Conservation (phyloP, 495 filamentous ascomycete species). For the Hypomontagnella submonticulosa region DNA sequence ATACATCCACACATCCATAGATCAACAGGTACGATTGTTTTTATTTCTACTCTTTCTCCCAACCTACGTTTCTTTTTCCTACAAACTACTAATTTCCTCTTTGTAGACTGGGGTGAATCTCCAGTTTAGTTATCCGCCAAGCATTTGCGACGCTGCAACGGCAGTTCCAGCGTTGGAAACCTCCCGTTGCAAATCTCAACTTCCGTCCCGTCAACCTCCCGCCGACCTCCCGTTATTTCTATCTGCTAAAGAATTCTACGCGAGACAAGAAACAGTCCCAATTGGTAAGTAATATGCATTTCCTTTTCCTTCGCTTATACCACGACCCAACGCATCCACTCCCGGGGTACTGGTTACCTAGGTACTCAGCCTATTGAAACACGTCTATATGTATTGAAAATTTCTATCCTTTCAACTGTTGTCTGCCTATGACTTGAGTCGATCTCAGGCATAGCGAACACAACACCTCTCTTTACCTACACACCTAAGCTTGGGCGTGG, state of each 20-base stretch:
- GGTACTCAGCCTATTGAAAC: no score
- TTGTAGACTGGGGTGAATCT: no score
- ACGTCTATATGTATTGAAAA: no score
- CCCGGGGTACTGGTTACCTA: no score
- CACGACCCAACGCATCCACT: not conserved
- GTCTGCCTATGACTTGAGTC: not conserved
- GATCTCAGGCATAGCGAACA: conserved; percentile 12
- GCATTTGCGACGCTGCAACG: conserved; percentile 1
- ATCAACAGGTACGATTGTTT: not conserved
- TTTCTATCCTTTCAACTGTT: not conserved
- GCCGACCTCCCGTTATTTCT: conserved; percentile 15
- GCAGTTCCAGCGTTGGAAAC: conserved; percentile 4
- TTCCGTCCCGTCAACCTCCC: conserved; percentile 2
- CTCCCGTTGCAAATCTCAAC: conserved; percentile 15
- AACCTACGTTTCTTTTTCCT: not conserved
- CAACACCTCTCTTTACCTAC: conserved; percentile 5
- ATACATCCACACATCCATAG: no score
- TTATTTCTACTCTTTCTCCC: not conserved
- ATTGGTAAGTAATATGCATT: conserved; percentile 19
- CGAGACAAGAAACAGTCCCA: conserved; percentile 22
- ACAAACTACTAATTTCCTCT: no score
- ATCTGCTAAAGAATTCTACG: conserved; percentile 37
- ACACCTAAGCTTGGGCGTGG: conserved; percentile 15
- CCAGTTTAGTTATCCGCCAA: not conserved
- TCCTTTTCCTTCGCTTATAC: conserved; percentile 3